Evolutionary conservation across 805 yeast genomes (phyloP).

Genomic region (Candida montana): DNA sequence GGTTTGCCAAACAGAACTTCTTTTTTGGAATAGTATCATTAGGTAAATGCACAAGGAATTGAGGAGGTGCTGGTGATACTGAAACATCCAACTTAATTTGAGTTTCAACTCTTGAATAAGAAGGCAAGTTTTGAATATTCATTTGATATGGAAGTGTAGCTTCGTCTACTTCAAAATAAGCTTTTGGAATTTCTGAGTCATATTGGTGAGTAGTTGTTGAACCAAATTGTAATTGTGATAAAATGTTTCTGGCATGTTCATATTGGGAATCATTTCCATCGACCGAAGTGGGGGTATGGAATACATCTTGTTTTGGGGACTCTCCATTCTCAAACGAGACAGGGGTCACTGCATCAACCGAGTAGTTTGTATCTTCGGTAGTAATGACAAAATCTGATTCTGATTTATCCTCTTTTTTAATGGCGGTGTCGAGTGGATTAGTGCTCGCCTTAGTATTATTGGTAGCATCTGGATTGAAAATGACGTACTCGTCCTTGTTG

Average conservation of each 20-base stretch:
- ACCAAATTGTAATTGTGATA: conserved; percentile 24
- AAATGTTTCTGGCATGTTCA: conserved; percentile 20
- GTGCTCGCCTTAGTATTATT: background rate
- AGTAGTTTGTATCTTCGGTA: background rate
- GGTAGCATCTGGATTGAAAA: conserved; percentile 11
- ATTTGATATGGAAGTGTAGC: conserved; percentile 39
- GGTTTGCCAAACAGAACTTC: conserved; percentile 57
- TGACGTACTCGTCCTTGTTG: conserved; percentile 19
- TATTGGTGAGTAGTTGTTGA: conserved; percentile 20
- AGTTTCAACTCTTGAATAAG: conserved; percentile 88
- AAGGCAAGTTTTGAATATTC: conserved; percentile 60
- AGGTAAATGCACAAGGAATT: conserved; percentile 72
- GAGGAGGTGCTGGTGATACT: conserved; percentile 73
- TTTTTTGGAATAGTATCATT: conserved; percentile 85
- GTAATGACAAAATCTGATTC: too few species aligned
- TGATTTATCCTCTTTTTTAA: background rate
- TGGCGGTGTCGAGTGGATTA: background rate
- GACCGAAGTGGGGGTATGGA: conserved; percentile 15
- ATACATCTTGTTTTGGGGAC: conserved; percentile 12
- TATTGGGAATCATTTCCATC: conserved; percentile 16
- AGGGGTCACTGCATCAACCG: conserved; percentile 14
- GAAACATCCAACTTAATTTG: conserved; percentile 75
- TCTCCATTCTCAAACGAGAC: conserved; percentile 10
- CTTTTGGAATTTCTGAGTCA: conserved; percentile 22
- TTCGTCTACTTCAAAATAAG: conserved; percentile 24